phyloP scores from a whole-genome alignment of 768 basidiomycete species.

The Tricholoma sp. region DNA sequence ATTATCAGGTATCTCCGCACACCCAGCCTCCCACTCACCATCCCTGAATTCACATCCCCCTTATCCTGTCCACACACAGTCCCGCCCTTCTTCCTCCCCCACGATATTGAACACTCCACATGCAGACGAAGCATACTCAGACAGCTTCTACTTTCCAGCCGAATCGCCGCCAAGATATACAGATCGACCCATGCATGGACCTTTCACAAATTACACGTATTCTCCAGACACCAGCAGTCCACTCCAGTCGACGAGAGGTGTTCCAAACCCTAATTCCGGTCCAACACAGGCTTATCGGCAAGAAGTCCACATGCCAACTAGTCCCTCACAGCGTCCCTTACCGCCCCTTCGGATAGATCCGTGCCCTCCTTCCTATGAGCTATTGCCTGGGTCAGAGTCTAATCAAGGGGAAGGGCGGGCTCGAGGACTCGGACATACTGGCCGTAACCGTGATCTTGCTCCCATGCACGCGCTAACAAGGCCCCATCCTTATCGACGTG shows the following conservation, averaged over 20 bases:
- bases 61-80: not conserved
- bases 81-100: not conserved
- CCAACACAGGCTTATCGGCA: not conserved
- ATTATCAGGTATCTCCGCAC: not conserved
- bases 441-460: conserved; percentile 39
- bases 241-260: not conserved
- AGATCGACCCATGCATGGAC: not conserved
- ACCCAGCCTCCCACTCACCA: not conserved
- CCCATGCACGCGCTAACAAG: conserved; percentile 54
- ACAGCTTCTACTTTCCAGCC: not conserved
- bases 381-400: conserved; percentile 1
- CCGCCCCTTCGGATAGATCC: not conserved
- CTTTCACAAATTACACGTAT: not conserved
- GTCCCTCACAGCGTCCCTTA: not conserved
- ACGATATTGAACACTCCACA: not conserved
- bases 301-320: not conserved
- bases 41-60: not conserved
- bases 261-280: not conserved
- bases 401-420: conserved; percentile 13
- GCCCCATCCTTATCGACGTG: conserved; percentile 51
- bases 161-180: not conserved
- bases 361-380: conserved; percentile 6
- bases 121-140: not conserved
- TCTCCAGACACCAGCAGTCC: not conserved
- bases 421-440: conserved; percentile 17